Base-by-base conservation (phyloP, 805 yeast genomes). In the Yarrowia sp. region DNA sequence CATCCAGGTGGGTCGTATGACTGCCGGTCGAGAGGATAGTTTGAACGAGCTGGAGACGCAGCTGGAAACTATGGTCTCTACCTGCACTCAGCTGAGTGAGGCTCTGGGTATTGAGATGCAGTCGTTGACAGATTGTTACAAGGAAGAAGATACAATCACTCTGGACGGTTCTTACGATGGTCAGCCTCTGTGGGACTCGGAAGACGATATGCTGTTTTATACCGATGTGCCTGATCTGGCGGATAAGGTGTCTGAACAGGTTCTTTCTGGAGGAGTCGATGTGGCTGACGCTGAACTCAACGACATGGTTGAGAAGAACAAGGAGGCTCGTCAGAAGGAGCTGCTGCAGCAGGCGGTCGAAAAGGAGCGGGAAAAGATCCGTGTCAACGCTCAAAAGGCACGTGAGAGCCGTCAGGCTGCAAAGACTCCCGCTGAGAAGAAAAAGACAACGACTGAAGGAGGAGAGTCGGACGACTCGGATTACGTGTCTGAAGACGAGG, bases 151-250 rank as follows among this genome's bases (percentile, higher is more conserved):
- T 3, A 58, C 72, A 4, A 73, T 72, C 53, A 66, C 74, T 68
- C 40, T 67, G 66, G 58, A 58, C 48, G 56, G 69, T 40, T 50
- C 71, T 14, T 49, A 69, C 12, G 69, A 63, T 12, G 67, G 67
- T n/a, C 66, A 59, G 59, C 65, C 10, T 75, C 76, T 35, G 72
- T 91, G 96, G 96, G 90, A 85, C 48, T 87, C 83, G 69, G 86
- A 86, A 16, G 88, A 87, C 40, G 87, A 85, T n/a, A 82, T 83
- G 70, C 81, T 80, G 70, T 92, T 91, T 74, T 92, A 93, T 77
- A 79, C 83, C 58, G 96, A 91, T 75, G 83, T 90, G 9, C 79
- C 91, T 67, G 84, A 82, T 9, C 81, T 92, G 55, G 83, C 92
- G 4, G 70, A 69, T 32, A 70, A 61, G 41, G 71, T 50, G 12